Base-by-base conservation (phyloP, 1,284 basidiomycete species). In the Cutaneotrichosporon sp. region DNA sequence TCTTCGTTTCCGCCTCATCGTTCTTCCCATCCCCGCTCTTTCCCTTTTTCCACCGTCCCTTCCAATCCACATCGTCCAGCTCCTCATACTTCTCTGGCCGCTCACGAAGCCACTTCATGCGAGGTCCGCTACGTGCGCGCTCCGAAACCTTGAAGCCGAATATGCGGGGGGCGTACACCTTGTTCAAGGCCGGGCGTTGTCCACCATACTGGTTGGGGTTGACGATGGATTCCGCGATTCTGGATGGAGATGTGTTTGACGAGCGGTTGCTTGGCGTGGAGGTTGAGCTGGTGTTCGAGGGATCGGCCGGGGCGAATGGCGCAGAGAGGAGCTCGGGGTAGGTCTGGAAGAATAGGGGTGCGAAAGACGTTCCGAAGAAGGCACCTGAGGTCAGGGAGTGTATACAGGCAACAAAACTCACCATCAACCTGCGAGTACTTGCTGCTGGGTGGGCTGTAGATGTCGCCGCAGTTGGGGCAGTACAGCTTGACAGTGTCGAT, bases 321-420 rank as follows among this genome's bases (percentile, higher is more conserved):
- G 87, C 86, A 2, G 89, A 88, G 5, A 88, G 83, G 27, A 91
- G 82, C 71, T 92, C 89, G 29, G 90, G 87, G 77, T 96, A 98
- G 59, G 88, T 92, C 71, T 97, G 93, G 79, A 97, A 97, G 76
- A 98, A 90, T 27, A 99, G 81, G 66, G 97, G 92, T 0, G 94
- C 83, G 74, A 99, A 99, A 8, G 96, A 97, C 0, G 96, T 97
- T 20, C 96, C 96, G 76, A 99, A 99, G 78, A 97, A 99, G 17
- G 96, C 94, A 53, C 92, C 91, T 96, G 67, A n/a, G 51, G 24
- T 37, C 46, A 49, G 17, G 62, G 54, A 31, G 17, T 20, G 22
- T 17, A 19, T 4, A 32, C 33, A 32, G 3, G 24, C 16, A 1
- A 9, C 1, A 10, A 9, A 27, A 75, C 84, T 62, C 68, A 86